A percentile compares a stretch with the other conserved stretches of the same genome.
phyloP scores from a whole-genome alignment of 2,329 filamentous ascomycete species.

The Exserohilum rostratum region DNA sequence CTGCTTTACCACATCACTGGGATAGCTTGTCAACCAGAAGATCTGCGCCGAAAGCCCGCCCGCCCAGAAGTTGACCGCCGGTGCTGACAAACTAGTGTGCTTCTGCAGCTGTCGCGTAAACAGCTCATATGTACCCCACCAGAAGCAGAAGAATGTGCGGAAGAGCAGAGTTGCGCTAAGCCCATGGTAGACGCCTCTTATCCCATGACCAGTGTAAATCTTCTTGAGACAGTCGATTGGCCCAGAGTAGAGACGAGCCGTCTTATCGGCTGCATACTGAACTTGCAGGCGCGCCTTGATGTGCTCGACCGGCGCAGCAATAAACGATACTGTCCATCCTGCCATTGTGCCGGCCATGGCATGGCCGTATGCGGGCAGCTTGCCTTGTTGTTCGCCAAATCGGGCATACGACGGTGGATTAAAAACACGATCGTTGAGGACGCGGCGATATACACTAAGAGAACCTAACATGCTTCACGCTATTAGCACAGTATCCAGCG shows the following conservation, averaged over 20 bases:
- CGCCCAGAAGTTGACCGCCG: constrained; percentile 95
- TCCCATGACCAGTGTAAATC: constrained; percentile 65
- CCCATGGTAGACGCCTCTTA: constrained; percentile 84
- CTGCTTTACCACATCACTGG: constrained; percentile 93
- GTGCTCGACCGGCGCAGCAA: constrained; percentile 93
- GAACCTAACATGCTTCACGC: constrained; percentile 79
- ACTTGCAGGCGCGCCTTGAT: constrained; percentile 93
- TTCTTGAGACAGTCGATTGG: constrained; percentile 83
- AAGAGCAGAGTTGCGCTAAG: constrained; percentile 85
- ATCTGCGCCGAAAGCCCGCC: constrained; percentile 90
- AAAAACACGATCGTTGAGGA: constrained; percentile 83
- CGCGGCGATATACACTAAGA: constrained; percentile 83
- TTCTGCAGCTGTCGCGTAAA: constrained; percentile 71
- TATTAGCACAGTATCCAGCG: constrained; percentile 12
- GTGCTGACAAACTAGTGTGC: constrained; percentile 73
- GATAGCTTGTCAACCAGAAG: constrained; percentile 93
- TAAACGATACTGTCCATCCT: constrained; percentile 87
- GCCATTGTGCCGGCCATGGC: constrained; percentile 86
- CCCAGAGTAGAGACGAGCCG: constrained; percentile 79
- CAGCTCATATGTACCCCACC: constrained; percentile 96
- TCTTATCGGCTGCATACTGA: constrained; percentile 84
- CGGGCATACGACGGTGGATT: constrained; percentile 58
- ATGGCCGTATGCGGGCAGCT: constrained; percentile 79
- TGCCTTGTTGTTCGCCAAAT: constrained; percentile 49
- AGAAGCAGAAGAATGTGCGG: constrained; percentile 93